Conservation (phyloP, 2,329 filamentous ascomycete species). For the Trichoderma koningii region DNA sequence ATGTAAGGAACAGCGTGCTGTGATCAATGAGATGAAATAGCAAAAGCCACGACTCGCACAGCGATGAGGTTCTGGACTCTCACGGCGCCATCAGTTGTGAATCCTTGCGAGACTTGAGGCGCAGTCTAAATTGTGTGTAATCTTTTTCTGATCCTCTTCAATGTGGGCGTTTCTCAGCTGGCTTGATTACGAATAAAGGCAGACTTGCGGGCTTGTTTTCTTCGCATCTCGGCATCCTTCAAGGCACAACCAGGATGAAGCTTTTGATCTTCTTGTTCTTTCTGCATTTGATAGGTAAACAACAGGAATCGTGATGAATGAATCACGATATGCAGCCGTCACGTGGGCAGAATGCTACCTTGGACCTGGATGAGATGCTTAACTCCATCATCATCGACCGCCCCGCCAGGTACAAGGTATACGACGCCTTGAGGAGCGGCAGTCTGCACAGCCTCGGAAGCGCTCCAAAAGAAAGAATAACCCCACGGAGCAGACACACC, state of each 20-base stretch:
- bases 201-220: not conserved
- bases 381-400: not conserved
- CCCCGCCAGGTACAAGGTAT: not conserved
- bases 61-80: not conserved
- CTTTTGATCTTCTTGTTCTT: no score
- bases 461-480: not conserved
- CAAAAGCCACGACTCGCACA: not conserved
- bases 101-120: not conserved
- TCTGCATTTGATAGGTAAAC: no score
- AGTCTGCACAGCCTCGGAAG: conserved; percentile 20
- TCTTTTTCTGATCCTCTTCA: conserved; percentile 2
- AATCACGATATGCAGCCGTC: conserved; percentile 3
- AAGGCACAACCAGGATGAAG: no score
- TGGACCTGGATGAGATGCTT: not conserved
- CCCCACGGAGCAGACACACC: conserved; percentile 9
- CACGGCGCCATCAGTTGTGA: not conserved
- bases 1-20: not conserved
- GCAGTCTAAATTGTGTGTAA: conserved; percentile 13
- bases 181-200: not conserved
- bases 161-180: conserved; percentile 5
- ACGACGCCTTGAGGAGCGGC: not conserved
- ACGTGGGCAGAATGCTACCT: not conserved
- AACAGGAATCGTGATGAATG: not conserved
- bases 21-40: not conserved
- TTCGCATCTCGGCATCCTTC: no score